Evolutionary conservation across 2,329 filamentous ascomycete genomes (phyloP).

Genomic region (Metarhizium anisopliae): DNA sequence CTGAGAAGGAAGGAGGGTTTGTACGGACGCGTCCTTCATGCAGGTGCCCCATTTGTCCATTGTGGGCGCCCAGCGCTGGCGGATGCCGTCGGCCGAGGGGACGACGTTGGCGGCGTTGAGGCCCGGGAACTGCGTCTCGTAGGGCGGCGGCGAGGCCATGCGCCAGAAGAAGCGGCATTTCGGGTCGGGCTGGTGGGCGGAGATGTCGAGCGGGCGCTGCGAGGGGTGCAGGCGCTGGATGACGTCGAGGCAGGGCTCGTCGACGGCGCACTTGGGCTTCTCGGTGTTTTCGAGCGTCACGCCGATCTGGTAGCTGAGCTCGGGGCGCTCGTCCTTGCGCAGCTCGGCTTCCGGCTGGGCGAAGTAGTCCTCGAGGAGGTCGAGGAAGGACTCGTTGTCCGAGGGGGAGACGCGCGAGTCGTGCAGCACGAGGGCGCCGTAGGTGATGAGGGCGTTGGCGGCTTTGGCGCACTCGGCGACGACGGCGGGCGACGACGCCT

Average conservation of each 20-base stretch:
- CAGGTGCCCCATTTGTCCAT: conserved; percentile 50
- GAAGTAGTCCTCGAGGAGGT: conserved; percentile 57
- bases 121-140: conserved; percentile 44
- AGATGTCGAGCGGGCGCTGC: conserved; percentile 49
- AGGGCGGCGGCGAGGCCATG: conserved; percentile 45
- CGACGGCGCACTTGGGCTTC: conserved; percentile 54
- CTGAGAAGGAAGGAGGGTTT: neutral
- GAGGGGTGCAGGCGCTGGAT: conserved; percentile 44
- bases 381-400: conserved; percentile 48
- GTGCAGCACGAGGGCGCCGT: conserved; percentile 51
- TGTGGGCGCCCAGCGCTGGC: conserved; percentile 39
- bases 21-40: conserved; percentile 49
- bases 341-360: conserved; percentile 42
- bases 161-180: conserved; percentile 58
- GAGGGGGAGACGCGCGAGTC: conserved; percentile 47
- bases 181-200: conserved; percentile 47
- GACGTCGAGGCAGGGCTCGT: conserved; percentile 49
- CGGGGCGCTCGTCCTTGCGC: conserved; percentile 44
- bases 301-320: conserved; percentile 51
- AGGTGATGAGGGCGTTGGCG: conserved; percentile 47
- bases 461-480: conserved; percentile 44
- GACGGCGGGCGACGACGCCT: conserved; percentile 32
- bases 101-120: conserved; percentile 47
- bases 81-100: conserved; percentile 39
- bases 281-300: conserved; percentile 56